Evolutionary conservation across 2,329 filamentous ascomycete species (phyloP).

Genomic region (Septoria linicola): DNA sequence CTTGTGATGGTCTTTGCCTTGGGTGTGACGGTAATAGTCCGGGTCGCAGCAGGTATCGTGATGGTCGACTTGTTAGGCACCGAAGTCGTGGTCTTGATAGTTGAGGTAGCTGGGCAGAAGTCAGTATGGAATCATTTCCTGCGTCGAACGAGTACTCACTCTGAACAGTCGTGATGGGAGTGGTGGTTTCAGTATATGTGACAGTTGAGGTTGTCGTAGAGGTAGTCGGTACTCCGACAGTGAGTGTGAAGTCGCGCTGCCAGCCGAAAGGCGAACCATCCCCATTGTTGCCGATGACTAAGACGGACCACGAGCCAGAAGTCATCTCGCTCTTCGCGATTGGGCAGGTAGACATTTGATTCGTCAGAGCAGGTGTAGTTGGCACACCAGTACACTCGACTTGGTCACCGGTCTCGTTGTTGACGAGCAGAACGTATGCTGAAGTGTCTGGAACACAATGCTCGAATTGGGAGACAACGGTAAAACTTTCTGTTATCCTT

Average conservation of each 20-base stretch:
- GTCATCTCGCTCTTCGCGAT: constrained; percentile 45
- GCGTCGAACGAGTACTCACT: constrained; percentile 5
- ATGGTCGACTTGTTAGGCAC: constrained; percentile 29
- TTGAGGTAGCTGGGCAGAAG: constrained; percentile 11
- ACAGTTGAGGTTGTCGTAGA: constrained; percentile 23
- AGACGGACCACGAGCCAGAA: constrained; percentile 47
- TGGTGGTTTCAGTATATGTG: constrained; percentile 23
- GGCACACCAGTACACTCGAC: constrained; percentile 38
- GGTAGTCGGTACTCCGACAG: constrained; percentile 35
- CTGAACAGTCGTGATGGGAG: constrained; percentile 18
- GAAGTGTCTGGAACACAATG: constrained; percentile 45
- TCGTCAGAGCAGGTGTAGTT: constrained; percentile 42
- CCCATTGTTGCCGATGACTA: constrained; percentile 47
- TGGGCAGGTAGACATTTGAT: constrained; percentile 45
- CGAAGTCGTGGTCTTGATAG: constrained; percentile 21
- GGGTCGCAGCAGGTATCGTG: constrained; percentile 33
- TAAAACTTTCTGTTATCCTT: constrained; percentile 43
- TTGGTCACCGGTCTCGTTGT: constrained; percentile 43
- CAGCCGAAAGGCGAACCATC: constrained; percentile 47
- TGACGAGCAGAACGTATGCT: constrained; percentile 43
- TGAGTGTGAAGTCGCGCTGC: constrained; percentile 44
- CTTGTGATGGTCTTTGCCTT: constrained; percentile 24
- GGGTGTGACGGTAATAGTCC: constrained; percentile 29
- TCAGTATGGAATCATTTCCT: not conserved
- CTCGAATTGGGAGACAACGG: constrained; percentile 46